phyloP scores from a whole-genome alignment of 2,329 filamentous ascomycete genomes.

The Xylariaceae sp. region DNA sequence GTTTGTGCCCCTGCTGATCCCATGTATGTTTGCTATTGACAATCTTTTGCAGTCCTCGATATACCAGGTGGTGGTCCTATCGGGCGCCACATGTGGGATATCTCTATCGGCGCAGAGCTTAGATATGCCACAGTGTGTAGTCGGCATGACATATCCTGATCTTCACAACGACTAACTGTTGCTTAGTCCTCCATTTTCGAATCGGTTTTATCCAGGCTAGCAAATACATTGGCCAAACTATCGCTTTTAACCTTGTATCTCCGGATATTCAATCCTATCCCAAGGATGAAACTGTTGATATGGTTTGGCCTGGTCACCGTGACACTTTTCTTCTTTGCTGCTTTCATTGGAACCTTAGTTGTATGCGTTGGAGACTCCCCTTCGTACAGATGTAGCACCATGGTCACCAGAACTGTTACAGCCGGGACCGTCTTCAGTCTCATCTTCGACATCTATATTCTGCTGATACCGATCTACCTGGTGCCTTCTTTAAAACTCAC shows the following conservation, averaged over 20 bases:
- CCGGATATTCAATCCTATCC: slow-evolving; percentile 13
- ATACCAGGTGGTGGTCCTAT: slow-evolving; percentile 4
- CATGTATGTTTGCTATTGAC: not conserved
- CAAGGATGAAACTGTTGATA: slow-evolving; percentile 8
- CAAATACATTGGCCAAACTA: slow-evolving; percentile 14
- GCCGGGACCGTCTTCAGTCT: slow-evolving; percentile 10
- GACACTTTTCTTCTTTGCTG: slow-evolving; percentile 2
- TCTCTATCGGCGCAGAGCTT: slow-evolving; percentile 1
- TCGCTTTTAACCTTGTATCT: slow-evolving; percentile 14
- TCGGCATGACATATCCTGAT: not conserved
- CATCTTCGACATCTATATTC: slow-evolving; percentile 13
- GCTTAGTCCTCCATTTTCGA: slow-evolving; percentile 3
- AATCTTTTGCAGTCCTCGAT: slow-evolving; percentile 1
- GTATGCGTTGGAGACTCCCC: slow-evolving; percentile 5
- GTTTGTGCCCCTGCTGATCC: not conserved
- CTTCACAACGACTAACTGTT: not conserved
- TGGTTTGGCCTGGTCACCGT: slow-evolving; percentile 10
- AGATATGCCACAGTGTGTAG: not conserved
- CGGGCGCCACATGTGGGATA: slow-evolving; percentile 9
- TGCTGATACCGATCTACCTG: slow-evolving; percentile 13
- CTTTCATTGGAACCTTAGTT: slow-evolving; percentile 8
- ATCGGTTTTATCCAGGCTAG: slow-evolving; percentile 7
- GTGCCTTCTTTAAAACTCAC: slow-evolving; percentile 10
- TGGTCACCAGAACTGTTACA: slow-evolving; percentile 1
- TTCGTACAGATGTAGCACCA: not conserved